These are phyloP conservation scores for Penicillium salamii DNA, from an alignment of 495 filamentous ascomycete genomes.

Conservation along the genomic window DNA sequence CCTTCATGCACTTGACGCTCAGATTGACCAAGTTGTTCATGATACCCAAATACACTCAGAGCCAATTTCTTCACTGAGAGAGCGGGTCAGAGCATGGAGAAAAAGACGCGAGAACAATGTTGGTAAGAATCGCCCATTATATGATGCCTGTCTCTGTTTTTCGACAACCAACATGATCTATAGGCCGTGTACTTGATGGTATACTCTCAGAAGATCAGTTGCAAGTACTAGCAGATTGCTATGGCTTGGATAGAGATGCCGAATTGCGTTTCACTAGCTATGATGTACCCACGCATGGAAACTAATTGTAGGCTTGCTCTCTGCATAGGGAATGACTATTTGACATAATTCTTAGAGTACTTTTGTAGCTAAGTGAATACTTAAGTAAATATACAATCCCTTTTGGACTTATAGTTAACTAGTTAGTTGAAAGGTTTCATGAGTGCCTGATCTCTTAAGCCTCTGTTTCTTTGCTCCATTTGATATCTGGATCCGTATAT, in stretches of 20 bases:
- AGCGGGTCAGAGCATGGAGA: slow-evolving; percentile 17
- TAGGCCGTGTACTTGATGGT: slow-evolving; percentile 19
- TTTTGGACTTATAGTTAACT: too few relatives aligned
- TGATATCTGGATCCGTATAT: too few relatives aligned
- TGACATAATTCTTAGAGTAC: too few relatives aligned
- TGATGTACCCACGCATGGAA: neutral
- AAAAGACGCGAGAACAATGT: slow-evolving; percentile 10
- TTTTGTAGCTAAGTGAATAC: too few relatives aligned
- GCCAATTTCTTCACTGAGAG: slow-evolving; percentile 9
- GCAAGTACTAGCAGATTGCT: slow-evolving; percentile 17
- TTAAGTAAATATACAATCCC: too few relatives aligned
- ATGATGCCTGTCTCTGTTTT: slow-evolving; percentile 1
- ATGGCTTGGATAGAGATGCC: slow-evolving; percentile 22
- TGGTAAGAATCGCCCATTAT: slow-evolving; percentile 15
- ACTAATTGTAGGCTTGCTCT: neutral
- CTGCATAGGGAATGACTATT: too few relatives aligned
- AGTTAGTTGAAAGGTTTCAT: too few relatives aligned
- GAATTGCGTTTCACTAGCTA: slow-evolving; percentile 5
- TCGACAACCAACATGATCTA: slow-evolving; percentile 8
- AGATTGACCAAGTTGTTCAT: neutral
- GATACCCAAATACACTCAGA: neutral
- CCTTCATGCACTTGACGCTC: slow-evolving; percentile 7
- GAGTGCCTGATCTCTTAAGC: too few relatives aligned
- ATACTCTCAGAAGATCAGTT: slow-evolving; percentile 21
- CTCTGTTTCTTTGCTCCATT: too few relatives aligned